Evolutionary conservation across 1,284 basidiomycete species (phyloP).

Genomic region (Tremellales sp.): DNA sequence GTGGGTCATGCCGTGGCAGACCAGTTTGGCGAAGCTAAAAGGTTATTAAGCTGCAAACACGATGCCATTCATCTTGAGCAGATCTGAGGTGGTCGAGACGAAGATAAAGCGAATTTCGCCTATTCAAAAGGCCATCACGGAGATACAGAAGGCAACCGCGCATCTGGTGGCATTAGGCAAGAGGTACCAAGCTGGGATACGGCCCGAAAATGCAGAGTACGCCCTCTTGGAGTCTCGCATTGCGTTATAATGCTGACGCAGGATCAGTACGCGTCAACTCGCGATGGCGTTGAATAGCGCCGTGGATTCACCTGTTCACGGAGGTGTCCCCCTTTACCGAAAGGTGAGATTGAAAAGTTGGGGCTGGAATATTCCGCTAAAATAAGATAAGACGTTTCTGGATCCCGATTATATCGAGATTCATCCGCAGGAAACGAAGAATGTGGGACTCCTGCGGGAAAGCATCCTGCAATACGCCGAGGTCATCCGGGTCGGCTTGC

Average conservation of each 20-base stretch:
- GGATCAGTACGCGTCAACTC: slow-evolving; percentile 67
- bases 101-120: slow-evolving; percentile 79
- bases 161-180: slow-evolving; percentile 21
- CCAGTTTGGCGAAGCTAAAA: slow-evolving; percentile 1
- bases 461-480: slow-evolving; percentile 82
- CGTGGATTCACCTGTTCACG: slow-evolving; percentile 76
- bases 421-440: slow-evolving; percentile 66
- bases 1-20: slow-evolving; percentile 35
- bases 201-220: not conserved
- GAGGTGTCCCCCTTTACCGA: slow-evolving; percentile 73
- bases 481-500: slow-evolving; percentile 76
- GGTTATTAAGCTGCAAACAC: slow-evolving; percentile 61
- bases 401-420: slow-evolving; percentile 62
- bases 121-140: slow-evolving; percentile 74
- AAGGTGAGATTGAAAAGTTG: slow-evolving; percentile 44
- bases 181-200: slow-evolving; percentile 11
- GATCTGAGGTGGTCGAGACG: slow-evolving; percentile 80
- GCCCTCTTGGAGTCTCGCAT: not conserved
- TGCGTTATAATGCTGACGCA: not conserved
- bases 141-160: slow-evolving; percentile 57
- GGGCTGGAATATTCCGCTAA: not conserved
- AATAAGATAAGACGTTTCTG: slow-evolving; percentile 57
- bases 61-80: slow-evolving; percentile 85
- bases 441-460: slow-evolving; percentile 65
- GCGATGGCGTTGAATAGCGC: slow-evolving; percentile 83